A percentile compares a stretch with the other conserved stretches of the same genome.
phyloP scores from a whole-genome alignment of 2,329 filamentous ascomycete genomes.

The Paecilomyces sp. region DNA sequence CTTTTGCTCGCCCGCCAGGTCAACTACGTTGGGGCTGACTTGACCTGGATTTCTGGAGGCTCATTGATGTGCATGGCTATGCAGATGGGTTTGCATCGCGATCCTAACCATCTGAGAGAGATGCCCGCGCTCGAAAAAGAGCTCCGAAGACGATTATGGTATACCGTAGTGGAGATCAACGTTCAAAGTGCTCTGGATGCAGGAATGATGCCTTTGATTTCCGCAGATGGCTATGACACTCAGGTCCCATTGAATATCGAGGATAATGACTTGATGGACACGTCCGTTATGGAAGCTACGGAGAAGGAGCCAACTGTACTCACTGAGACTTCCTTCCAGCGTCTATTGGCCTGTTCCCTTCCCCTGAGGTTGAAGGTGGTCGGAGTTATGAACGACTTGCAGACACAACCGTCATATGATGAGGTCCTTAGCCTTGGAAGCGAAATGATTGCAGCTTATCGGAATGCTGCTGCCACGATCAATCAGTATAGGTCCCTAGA shows the following conservation, averaged over 20 bases:
- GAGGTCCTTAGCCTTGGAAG: constrained; percentile 42
- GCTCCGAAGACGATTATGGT: constrained; percentile 24
- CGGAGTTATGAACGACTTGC: constrained; percentile 43
- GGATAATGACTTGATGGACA: constrained; percentile 19
- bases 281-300: constrained; percentile 1
- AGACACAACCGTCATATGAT: constrained; percentile 38
- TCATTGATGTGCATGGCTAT: constrained; percentile 31
- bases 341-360: constrained; percentile 41
- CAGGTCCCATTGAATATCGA: constrained; percentile 32
- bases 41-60: constrained; percentile 33
- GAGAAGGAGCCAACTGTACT: constrained; percentile 28
- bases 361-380: constrained; percentile 39
- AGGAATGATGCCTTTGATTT: constrained; percentile 28
- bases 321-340: constrained; percentile 46
- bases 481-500: constrained; percentile 5
- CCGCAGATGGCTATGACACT: constrained; percentile 28
- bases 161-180: constrained; percentile 27
- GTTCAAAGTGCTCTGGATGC: constrained; percentile 30
- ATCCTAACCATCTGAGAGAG: constrained; percentile 25
- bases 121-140: constrained; percentile 13
- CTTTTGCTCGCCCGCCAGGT: constrained; percentile 31
- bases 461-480: background rate
- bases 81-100: constrained; percentile 34
- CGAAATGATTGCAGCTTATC: constrained; percentile 28
- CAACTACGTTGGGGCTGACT: constrained; percentile 24